Base-by-base conservation (phyloP, 257 asterid genomes). In the Petunia axillaris region DNA sequence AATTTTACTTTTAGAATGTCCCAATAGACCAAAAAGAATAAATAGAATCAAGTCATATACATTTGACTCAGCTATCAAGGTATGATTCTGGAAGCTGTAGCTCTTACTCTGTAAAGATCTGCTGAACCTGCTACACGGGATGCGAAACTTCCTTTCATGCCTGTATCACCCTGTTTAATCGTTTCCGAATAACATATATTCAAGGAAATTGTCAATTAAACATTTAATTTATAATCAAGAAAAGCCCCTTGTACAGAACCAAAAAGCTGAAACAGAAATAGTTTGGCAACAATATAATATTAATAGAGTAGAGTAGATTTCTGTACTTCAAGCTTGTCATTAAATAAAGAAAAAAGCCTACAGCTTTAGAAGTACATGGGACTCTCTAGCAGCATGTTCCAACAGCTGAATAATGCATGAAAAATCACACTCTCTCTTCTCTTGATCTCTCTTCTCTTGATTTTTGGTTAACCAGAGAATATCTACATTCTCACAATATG, bases 131-230 rank as follows among this genome's bases (percentile, higher is more conserved):
- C 83, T 44, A 95, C 54, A 78, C 98, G 88, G 75, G 95, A 89
- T 70, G 99, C 99, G 81, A 95, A 89, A 73, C 88, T 87, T 80
- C 97, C 97, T 88, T 95, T 95, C 97, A 91, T 89, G 81, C 97
- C 97, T 79, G 50, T 66, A 79, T 93, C 99, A 13, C 99, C 99
- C 98, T 95, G 70, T 78, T 71, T 64, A 78, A 79, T 71, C 57
- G 58, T 62, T 63, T 59, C 43, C 46, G 59, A 43, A 71, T 71
- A 48, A 71, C 41, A 25, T 48, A 71, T 25, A 48, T 9, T 48
- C 43, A 48, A 46, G 60, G 59, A 71, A 48, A 46, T 71, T 71
- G 40, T 10, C 59, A 71, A 9, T 9, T 9, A 52, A 52, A 25
- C 58, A 25, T 15, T 25, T 40, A 46, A 16, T 1, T 71, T 70